These are phyloP conservation scores for Rhodotorula mucilaginosa DNA, from an alignment of 1,284 basidiomycete genomes.

Conservation along the genomic window DNA sequence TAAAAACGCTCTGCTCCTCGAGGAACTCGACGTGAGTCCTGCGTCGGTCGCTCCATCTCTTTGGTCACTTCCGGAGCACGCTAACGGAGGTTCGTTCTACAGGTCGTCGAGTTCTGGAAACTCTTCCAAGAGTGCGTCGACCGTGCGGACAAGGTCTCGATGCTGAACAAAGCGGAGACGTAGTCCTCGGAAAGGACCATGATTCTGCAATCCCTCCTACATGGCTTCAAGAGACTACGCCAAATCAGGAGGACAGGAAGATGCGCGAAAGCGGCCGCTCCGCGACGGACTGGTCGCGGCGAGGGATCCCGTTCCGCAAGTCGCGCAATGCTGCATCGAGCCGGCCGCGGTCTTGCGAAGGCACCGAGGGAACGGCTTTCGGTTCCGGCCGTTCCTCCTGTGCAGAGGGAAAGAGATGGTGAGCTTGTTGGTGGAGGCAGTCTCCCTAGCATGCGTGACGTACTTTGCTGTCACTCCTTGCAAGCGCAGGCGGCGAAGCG, in stretches of 20 bases:
- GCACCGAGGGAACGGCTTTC: background rate
- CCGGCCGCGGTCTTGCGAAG: constrained; percentile 65
- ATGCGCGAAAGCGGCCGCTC: constrained; percentile 64
- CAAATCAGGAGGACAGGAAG: constrained; percentile 51
- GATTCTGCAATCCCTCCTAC: background rate
- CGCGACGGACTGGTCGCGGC: constrained; percentile 54
- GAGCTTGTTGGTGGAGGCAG: too few species aligned
- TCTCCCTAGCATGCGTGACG: too few species aligned
- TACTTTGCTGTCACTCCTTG: too few species aligned
- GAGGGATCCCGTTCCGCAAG: constrained; percentile 57
- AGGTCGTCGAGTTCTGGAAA: constrained; percentile 66
- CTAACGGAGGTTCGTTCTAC: constrained; percentile 11
- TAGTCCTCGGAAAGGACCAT: background rate
- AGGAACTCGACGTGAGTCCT: constrained; percentile 55
- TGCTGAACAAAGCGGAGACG: constrained; percentile 33
- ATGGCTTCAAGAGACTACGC: background rate
- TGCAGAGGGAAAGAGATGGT: too few species aligned
- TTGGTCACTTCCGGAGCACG: background rate
- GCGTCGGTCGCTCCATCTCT: background rate
- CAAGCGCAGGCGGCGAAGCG: too few species aligned
- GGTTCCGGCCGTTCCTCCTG: background rate
- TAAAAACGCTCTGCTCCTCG: constrained; percentile 68
- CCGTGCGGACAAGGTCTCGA: constrained; percentile 56
- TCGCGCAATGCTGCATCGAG: constrained; percentile 77
- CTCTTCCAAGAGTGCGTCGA: constrained; percentile 61